Conservation (phyloP, 192 early-diverging fungal genomes). For the Entophlyctis luteolus region DNA sequence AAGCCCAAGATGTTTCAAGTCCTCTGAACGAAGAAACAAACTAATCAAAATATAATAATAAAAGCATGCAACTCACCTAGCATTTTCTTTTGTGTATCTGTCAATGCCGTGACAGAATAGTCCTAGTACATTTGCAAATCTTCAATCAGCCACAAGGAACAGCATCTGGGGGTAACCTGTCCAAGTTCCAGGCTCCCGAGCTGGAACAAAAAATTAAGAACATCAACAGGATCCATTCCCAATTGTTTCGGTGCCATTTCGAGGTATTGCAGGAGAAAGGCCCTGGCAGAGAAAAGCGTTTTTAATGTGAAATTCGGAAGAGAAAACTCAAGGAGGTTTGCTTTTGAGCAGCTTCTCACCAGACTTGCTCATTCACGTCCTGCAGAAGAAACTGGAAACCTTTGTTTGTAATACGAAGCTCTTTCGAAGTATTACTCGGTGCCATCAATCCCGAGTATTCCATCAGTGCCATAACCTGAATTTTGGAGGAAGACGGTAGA, state of each 20-base stretch:
- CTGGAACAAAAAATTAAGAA: constrained; percentile 91
- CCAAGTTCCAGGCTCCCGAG: constrained; percentile 87
- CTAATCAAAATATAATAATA: background rate
- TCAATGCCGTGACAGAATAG: constrained; percentile 83
- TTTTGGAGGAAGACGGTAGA: background rate
- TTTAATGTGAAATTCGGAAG: background rate
- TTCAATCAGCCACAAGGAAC: background rate
- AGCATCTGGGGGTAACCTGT: constrained; percentile 40
- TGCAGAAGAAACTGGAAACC: constrained; percentile 97
- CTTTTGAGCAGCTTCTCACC: constrained; percentile 39
- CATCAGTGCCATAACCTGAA: constrained; percentile 36
- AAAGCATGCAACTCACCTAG: constrained; percentile 39
- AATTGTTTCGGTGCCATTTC: constrained; percentile 61
- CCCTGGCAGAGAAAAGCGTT: constrained; percentile 21
- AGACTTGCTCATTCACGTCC: constrained; percentile 90
- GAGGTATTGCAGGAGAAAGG: constrained; percentile 88
- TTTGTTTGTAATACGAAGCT: constrained; percentile 82
- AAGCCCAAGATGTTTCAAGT: constrained; percentile 84
- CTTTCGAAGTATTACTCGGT: constrained; percentile 1
- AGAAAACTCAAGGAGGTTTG: background rate
- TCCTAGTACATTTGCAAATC: constrained; percentile 40
- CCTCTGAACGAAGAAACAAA: constrained; percentile 33
- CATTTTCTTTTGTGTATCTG: constrained; percentile 77
- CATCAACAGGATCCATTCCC: constrained; percentile 88
- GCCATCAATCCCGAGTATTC: constrained; percentile 76